A percentile compares a stretch with the other conserved stretches of the same genome.
Conservation (phyloP, 129 eudicot genomes). For the Logfia minima region DNA sequence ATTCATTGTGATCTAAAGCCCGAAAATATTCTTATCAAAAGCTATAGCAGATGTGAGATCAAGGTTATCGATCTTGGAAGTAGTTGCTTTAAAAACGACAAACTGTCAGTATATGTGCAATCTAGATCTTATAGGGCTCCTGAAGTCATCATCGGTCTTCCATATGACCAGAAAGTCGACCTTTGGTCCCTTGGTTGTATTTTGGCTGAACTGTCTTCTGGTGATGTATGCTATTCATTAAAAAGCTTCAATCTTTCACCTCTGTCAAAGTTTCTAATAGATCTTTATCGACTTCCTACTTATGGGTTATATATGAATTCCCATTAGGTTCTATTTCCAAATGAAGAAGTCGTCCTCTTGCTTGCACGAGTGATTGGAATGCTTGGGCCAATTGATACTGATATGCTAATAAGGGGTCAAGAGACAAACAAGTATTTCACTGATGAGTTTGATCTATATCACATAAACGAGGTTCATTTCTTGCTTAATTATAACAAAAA, state of each 20-base stretch:
- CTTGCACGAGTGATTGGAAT: constrained; percentile 85
- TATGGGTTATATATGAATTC: background rate
- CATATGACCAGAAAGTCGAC: constrained; percentile 82
- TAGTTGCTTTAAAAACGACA: constrained; percentile 81
- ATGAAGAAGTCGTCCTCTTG: constrained; percentile 60
- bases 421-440: constrained; percentile 91
- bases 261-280: background rate
- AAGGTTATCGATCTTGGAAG: constrained; percentile 98
- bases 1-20: constrained; percentile 98
- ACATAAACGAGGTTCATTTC: constrained; percentile 57
- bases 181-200: constrained; percentile 98
- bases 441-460: constrained; percentile 69
- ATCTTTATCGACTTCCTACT: background rate
- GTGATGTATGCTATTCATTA: constrained; percentile 57
- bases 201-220: constrained; percentile 83
- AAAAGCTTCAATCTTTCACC: constrained; percentile 13
- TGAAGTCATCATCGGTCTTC: constrained; percentile 89
- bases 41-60: constrained; percentile 88
- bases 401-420: constrained; percentile 72
- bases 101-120: constrained; percentile 78
- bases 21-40: constrained; percentile 88
- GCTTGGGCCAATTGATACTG: constrained; percentile 82
- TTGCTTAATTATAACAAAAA: background rate
- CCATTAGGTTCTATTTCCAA: constrained; percentile 84
- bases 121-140: constrained; percentile 99